Base-by-base conservation (phyloP, 2,329 filamentous ascomycete species). In the Dactylonectria estremocensis region DNA sequence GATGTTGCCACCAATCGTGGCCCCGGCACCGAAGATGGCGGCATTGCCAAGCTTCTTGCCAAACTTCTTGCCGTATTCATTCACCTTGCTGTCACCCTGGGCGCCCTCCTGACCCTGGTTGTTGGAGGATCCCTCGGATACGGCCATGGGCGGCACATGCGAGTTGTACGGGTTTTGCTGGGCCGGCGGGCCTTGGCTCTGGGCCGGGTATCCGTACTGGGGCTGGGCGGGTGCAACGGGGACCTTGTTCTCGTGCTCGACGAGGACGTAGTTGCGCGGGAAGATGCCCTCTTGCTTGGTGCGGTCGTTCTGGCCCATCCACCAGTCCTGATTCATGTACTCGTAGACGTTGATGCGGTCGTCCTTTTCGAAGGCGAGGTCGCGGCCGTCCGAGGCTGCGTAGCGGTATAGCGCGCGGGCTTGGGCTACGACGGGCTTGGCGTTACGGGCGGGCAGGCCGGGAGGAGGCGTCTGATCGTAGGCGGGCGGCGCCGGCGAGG, bases 281-380 rank as follows among this genome's bases (percentile, higher is more conserved):
- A 98, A 98, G 80, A 98, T 97, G 75, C 95, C 95, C 83, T 97
- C 94, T 73, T 89, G 84, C 63, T 92, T 92, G 9, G 95, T 97
- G 60, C 94, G 90, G 77, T 92, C 86, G 82, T 97, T 97, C 74
- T 89, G 90, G 73, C 95, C 95, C 86, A 94, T 92, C 94, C 95
- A 98, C 95, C 95, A 98, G 82, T 98, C 95, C 69, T 91, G 90
- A 82, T 98, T 98, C 92, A 97, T 96, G 85, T 97, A 95, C 83
- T 97, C 94, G 72, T 90, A 89, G 22, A 98, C 93, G 66, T 90
- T 88, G 74, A 98, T 87, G 71, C 87, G 86, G 83, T 98, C 95
- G 78, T 95, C 92, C 69, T 92, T 91, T 78, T 94, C 90, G 67
- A 98, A 90, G 2, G 89, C 90, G 70, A 97, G 86, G 79, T 98